Percentiles rank a stretch among this genome's conserved stretches.
These are phyloP conservation scores for Tetradesmus lagerheimii DNA, from an alignment of 139 green algal genomes.

Conservation along the genomic window DNA sequence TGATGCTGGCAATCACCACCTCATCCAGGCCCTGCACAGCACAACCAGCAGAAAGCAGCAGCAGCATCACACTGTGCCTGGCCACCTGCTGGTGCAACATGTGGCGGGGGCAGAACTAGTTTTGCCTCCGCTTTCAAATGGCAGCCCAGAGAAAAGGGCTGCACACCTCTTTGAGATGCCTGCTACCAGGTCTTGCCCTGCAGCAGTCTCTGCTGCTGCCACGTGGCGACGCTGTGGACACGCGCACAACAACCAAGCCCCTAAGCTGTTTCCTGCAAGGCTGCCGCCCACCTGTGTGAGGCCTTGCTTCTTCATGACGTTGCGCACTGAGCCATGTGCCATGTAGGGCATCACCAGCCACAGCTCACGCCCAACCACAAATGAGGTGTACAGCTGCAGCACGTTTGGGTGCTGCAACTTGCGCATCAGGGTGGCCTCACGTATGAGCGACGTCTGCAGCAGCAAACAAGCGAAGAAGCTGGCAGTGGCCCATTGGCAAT, in stretches of 20 bases:
- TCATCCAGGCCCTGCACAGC: conserved; percentile 87
- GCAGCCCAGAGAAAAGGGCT: too few relatives aligned
- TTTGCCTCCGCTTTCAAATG: too few relatives aligned
- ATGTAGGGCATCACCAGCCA: conserved; percentile 97
- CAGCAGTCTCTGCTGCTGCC: too few relatives aligned
- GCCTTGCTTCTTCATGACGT: neutral
- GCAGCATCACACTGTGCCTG: neutral
- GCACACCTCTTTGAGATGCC: neutral
- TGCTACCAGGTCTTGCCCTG: neutral
- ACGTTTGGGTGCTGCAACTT: conserved; percentile 94
- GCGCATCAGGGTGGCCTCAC: conserved; percentile 95
- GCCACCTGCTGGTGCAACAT: neutral
- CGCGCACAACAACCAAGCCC: too few relatives aligned
- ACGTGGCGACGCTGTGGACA: too few relatives aligned
- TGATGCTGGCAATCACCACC: conserved; percentile 92
- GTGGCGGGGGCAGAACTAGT: too few relatives aligned
- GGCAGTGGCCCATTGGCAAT: too few relatives aligned
- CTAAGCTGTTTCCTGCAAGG: too few relatives aligned
- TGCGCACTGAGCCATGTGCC: conserved; percentile 52
- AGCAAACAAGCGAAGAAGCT: too few relatives aligned
- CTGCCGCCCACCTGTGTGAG: neutral
- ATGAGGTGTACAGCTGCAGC: conserved; percentile 92
- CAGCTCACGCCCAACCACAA: conserved; percentile 88
- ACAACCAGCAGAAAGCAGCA: neutral
- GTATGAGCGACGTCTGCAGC: conserved; percentile 91